Conservation (phyloP, 306 rosid genomes). For the Pachyrhizus erosus region DNA sequence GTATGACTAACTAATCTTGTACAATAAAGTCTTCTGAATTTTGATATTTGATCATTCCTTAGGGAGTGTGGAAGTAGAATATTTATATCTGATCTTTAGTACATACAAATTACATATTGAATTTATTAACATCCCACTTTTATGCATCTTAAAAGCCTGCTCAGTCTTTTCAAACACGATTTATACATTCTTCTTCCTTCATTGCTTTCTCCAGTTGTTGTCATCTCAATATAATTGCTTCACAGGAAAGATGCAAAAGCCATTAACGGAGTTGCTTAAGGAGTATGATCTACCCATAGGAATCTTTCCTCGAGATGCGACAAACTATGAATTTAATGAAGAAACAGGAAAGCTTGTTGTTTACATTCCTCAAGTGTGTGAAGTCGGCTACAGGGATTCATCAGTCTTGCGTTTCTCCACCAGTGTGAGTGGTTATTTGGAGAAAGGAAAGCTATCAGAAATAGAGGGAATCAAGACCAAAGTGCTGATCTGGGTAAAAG, state of each 20-base stretch:
- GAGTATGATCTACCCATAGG: constrained; percentile 84
- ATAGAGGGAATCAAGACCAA: constrained; percentile 93
- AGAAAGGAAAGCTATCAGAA: constrained; percentile 89
- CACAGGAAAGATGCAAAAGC: constrained; percentile 94
- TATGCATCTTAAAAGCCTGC: not conserved
- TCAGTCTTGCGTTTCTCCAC: constrained; percentile 83
- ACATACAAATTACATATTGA: not conserved
- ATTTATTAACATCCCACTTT: not conserved
- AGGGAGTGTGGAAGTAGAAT: not conserved
- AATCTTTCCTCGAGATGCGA: constrained; percentile 89
- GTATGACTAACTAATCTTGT: constrained; percentile 10
- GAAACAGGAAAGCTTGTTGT: constrained; percentile 81
- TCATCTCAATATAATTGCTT: not conserved
- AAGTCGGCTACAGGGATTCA: constrained; percentile 88
- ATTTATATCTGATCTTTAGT: not conserved
- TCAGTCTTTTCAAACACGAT: not conserved
- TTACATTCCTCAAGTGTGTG: constrained; percentile 73
- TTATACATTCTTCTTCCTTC: not conserved
- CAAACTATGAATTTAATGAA: constrained; percentile 91
- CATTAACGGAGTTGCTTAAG: constrained; percentile 80
- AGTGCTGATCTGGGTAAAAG: constrained; percentile 94
- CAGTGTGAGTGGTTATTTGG: constrained; percentile 74
- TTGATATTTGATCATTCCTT: constrained; percentile 8
- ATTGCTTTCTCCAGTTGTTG: not conserved
- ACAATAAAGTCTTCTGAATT: not conserved